Conservation (phyloP, 2,329 filamentous ascomycete species). For the Dothideomycetidae sp. region DNA sequence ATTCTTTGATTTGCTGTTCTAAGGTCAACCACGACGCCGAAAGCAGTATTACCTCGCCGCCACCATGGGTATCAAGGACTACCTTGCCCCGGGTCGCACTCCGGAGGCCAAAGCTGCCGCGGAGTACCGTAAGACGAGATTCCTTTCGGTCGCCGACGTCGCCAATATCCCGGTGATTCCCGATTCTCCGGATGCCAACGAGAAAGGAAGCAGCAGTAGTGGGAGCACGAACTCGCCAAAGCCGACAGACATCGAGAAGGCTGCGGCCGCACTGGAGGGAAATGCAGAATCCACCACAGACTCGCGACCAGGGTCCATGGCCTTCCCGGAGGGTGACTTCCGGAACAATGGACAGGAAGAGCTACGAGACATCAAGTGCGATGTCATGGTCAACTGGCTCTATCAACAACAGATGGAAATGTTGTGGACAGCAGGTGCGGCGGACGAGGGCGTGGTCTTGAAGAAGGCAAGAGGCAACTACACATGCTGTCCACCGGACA, state of each 20-base stretch:
- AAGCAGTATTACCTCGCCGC: background rate
- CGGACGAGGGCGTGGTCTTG: slow-evolving; percentile 41
- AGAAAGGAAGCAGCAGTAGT: slow-evolving; percentile 5
- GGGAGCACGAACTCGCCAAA: slow-evolving; percentile 4
- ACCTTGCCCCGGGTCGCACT: slow-evolving; percentile 11
- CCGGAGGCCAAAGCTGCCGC: slow-evolving; percentile 7
- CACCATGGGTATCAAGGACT: slow-evolving; percentile 12
- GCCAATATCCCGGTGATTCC: slow-evolving; percentile 3
- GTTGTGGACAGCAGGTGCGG: slow-evolving; percentile 34
- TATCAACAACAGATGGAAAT: slow-evolving; percentile 47
- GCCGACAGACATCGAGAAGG: background rate
- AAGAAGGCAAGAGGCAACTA: slow-evolving; percentile 39
- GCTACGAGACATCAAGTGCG: slow-evolving; percentile 40
- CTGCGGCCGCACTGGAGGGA: slow-evolving; percentile 2
- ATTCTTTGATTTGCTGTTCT: background rate
- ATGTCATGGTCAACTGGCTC: slow-evolving; percentile 51
- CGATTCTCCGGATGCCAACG: slow-evolving; percentile 5
- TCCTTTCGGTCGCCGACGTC: slow-evolving; percentile 1
- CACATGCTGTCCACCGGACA: slow-evolving; percentile 35
- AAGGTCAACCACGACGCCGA: background rate
- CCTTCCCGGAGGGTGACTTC: slow-evolving; percentile 23
- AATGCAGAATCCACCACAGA: slow-evolving; percentile 9
- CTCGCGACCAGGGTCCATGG: slow-evolving; percentile 23
- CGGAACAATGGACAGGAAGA: slow-evolving; percentile 30
- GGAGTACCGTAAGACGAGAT: slow-evolving; percentile 6